Base-by-base conservation (phyloP, 345 rosid genomes). In the Crucihimalaya himalaica region DNA sequence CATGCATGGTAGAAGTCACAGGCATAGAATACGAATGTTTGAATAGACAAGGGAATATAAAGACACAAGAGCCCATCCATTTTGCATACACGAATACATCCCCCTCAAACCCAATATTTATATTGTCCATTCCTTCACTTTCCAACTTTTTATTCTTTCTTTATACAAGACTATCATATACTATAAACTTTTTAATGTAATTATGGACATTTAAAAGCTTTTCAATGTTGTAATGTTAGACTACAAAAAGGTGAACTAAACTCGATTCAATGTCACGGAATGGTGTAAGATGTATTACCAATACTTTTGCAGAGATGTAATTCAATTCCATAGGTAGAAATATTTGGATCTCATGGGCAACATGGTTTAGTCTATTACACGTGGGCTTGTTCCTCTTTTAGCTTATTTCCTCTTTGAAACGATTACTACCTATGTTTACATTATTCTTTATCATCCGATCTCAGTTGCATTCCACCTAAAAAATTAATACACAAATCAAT, bases 1-100 rank as follows among this genome's bases (percentile, higher is more conserved):
- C 72, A 66, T 74, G 78, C 72, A 74, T 74, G 42, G 18, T 66
- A 19, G 0, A 35, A 6, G 60, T 73, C 59, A 66, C 2, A 25
- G n/a, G 57, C 66, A 65, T 13, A 60, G 35, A 1, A 25, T 57
- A 74, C 66, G 78, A 46, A 35, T 47, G 66, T 27, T 56, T 74
- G 43, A 34, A 35, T 0, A 56, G 60, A 66, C 60, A 74, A 66
- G 35, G 14, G 23, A 27, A 73, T 46, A 46, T 35, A 27, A 46
- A 73, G 48, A 56, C 58, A 66, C 2, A 34, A 45, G 58, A 46
- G 18, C 59, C 78, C 78, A 56, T 73, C 51, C 40, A 27, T 35
- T 65, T 46, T 4, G 23, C 56, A 21, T 52, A 62, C 62, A 52
- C 45, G 32, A 21, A 63, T 42, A 72, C 20, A 63, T 52, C 55